Conservation (phyloP, 257 asterid genomes). For the Nicotiana tabacum region DNA sequence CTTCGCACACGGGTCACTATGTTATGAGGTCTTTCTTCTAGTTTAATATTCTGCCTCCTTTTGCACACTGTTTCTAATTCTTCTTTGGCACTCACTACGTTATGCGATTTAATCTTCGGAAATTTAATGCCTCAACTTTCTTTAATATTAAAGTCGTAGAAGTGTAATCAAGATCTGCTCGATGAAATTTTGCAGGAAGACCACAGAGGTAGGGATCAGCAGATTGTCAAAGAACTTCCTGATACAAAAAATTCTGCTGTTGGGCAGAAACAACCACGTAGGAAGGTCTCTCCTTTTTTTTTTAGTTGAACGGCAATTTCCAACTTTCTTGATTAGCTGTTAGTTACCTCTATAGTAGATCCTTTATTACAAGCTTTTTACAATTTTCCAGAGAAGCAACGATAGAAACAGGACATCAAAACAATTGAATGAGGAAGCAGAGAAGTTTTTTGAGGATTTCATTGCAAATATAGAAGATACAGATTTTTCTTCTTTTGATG, state of each 20-base stretch:
- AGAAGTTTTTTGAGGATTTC: constrained; percentile 74
- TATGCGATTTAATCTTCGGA: not conserved
- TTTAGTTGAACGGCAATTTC: not conserved
- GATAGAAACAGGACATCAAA: constrained; percentile 52
- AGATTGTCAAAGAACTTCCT: constrained; percentile 38
- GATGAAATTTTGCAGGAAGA: constrained; percentile 61
- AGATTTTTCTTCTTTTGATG: constrained; percentile 91
- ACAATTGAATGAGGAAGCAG: constrained; percentile 70
- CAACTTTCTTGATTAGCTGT: not conserved
- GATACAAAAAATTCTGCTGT: constrained; percentile 40
- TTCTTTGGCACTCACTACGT: not conserved
- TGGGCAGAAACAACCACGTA: constrained; percentile 40
- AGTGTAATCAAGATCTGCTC: constrained; percentile 52
- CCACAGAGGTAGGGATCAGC: constrained; percentile 51
- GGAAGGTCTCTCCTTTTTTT: constrained; percentile 42
- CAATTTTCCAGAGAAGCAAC: constrained; percentile 57
- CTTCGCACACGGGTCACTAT: not conserved
- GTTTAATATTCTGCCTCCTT: not conserved
- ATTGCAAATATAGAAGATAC: constrained; percentile 77
- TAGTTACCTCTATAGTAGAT: constrained; percentile 6
- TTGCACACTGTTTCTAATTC: not conserved
- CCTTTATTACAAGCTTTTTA: not conserved
- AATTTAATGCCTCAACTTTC: not conserved
- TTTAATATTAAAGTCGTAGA: constrained; percentile 39
- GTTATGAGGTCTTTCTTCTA: not conserved